Base-by-base conservation (phyloP, 1,284 basidiomycete species). In the Rugosomyces carneus region DNA sequence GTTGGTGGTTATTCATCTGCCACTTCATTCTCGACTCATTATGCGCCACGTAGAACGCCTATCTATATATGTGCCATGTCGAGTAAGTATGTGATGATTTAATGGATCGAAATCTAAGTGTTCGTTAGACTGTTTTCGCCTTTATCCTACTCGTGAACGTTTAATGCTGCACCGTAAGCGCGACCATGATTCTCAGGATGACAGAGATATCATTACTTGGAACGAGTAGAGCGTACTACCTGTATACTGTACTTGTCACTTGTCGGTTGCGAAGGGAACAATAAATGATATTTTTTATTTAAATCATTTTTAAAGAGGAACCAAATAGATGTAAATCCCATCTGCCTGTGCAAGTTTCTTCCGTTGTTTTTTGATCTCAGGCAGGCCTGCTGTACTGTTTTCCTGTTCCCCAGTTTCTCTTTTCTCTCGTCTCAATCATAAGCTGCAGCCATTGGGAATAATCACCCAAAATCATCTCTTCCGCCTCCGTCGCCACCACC, bases 151-250 rank as follows among this genome's bases (percentile, higher is more conserved):
- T 15, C 74, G 75, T 34, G 84, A 87, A 15, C 73, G 80, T 5
- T 63, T 89, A 1, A 79, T 84, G 73, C 54, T 65, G 8, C 88
- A 90, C 58, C 75, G 85, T 42, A 84, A 80, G 57, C 76, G 81
- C 40, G 85, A 87, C 56, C 87, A 89, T 60, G 67, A 73, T 47
- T 72, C 75, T 0, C 75, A 79, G 16, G 78, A 81, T 32, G 69
- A 73, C 2, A 61, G 63, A 7, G 63, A 60, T 40, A 77, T 89
- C 31, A 74, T 89, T 50, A 89, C 80, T n/a, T 90, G 88, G 88
- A 87, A 89, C 46, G 57, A 61, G 32, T 43, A 43, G 15, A 29
- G 20, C 18, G 18, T n/a, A n/a, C n/a, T n/a, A n/a, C n/a, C n/a
- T n/a, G n/a, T n/a, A n/a, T n/a, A n/a, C n/a, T n/a, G 13, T 45